These are phyloP conservation scores for Leccinum pachyderme DNA, from an alignment of 1,284 basidiomycete species.

Conservation along the genomic window DNA sequence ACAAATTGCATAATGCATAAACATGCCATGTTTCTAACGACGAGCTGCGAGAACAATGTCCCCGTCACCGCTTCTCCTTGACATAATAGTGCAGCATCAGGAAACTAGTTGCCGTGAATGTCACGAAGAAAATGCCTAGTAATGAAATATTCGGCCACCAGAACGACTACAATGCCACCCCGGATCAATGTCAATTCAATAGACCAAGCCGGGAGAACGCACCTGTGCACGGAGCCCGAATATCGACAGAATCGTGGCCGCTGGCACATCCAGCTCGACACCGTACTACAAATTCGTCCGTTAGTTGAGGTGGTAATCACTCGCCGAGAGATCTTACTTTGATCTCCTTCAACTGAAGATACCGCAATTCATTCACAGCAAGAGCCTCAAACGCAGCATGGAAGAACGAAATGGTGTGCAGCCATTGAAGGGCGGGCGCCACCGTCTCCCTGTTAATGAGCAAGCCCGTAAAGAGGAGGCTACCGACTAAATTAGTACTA, in stretches of 20 bases:
- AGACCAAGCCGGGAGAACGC: conserved; percentile 5
- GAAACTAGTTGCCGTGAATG: conserved; percentile 75
- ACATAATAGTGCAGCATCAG: conserved; percentile 84
- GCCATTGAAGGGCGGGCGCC: conserved; percentile 71
- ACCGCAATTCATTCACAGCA: conserved; percentile 92
- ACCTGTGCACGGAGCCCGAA: conserved; percentile 88
- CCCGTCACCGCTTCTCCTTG: conserved; percentile 76
- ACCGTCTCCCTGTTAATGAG: conserved; percentile 93
- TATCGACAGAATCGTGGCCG: conserved; percentile 87
- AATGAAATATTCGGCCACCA: conserved; percentile 93
- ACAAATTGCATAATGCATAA: not conserved
- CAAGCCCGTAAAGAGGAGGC: conserved; percentile 91
- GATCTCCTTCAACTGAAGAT: conserved; percentile 88
- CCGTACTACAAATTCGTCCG: conserved; percentile 63
- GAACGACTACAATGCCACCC: conserved; percentile 62
- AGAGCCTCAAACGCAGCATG: conserved; percentile 98
- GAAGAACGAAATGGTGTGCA: conserved; percentile 94
- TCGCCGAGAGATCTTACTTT: conserved; percentile 53
- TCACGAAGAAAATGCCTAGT: conserved; percentile 79
- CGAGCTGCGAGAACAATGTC: not conserved
- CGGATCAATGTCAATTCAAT: conserved; percentile 9
- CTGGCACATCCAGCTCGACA: conserved; percentile 90
- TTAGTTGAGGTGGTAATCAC: conserved; percentile 10
- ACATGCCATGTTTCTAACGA: conserved; percentile 3
- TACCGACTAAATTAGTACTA: conserved; percentile 33